Percentiles rank a stretch among this genome's conserved stretches.
phyloP scores from a whole-genome alignment of 345 rosid species.

The Streptanthus diversifolius region DNA sequence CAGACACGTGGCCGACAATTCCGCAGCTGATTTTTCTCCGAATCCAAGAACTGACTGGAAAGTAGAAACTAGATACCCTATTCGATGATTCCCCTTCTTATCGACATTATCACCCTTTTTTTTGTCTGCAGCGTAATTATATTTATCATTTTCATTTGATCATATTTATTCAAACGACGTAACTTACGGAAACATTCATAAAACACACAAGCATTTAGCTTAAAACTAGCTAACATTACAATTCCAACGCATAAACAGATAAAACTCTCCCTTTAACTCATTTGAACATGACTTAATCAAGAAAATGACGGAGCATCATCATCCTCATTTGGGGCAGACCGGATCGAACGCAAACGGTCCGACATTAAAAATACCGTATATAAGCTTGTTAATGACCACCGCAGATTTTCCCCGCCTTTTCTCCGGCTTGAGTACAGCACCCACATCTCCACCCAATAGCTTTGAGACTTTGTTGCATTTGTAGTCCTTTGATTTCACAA shows the following conservation, averaged over 20 bases:
- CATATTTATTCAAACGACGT: background rate
- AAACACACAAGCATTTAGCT: slow-evolving; percentile 18
- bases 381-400: slow-evolving; percentile 30
- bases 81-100: slow-evolving; percentile 18
- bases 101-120: background rate
- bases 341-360: slow-evolving; percentile 90
- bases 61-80: slow-evolving; percentile 7
- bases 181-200: slow-evolving; percentile 8
- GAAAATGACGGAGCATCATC: background rate
- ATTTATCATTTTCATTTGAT: background rate
- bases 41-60: slow-evolving; percentile 11
- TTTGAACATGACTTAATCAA: slow-evolving; percentile 6
- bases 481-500: slow-evolving; percentile 46
- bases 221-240: slow-evolving; percentile 24
- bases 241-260: background rate
- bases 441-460: slow-evolving; percentile 57
- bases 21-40: slow-evolving; percentile 14
- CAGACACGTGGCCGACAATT: slow-evolving; percentile 34
- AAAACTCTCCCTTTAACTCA: slow-evolving; percentile 2
- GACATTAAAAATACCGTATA: slow-evolving; percentile 50
- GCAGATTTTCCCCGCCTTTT: slow-evolving; percentile 27
- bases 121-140: background rate
- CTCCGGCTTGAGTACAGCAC: slow-evolving; percentile 50
- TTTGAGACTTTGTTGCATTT: slow-evolving; percentile 45
- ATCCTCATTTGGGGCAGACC: slow-evolving; percentile 47